These are phyloP conservation scores for Camellia lanceoleosa DNA, from an alignment of 148 eudicot species.

Conservation along the genomic window DNA sequence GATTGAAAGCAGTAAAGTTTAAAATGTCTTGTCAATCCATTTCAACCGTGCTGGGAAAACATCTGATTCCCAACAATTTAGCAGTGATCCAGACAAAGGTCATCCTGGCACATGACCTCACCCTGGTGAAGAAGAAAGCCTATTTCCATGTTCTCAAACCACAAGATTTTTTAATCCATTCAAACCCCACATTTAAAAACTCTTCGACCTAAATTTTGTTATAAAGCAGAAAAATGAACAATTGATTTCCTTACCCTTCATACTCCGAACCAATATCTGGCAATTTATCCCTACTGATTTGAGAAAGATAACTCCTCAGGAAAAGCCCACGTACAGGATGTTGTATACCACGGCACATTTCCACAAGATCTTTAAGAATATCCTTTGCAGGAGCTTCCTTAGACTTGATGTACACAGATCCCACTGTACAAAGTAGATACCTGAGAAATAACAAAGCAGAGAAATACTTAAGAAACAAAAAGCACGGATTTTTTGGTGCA, in stretches of 20 bases:
- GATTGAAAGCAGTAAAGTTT: neutral
- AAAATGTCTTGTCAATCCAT: neutral
- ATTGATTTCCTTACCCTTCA: slow-evolving; percentile 70
- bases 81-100: neutral
- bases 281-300: slow-evolving; percentile 90
- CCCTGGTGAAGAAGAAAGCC: slow-evolving; percentile 2
- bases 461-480: slow-evolving; percentile 42
- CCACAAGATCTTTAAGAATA: slow-evolving; percentile 93
- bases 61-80: neutral
- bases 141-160: neutral
- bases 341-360: slow-evolving; percentile 98
- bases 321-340: slow-evolving; percentile 97
- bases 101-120: slow-evolving; percentile 5
- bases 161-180: neutral
- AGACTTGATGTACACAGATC: slow-evolving; percentile 93
- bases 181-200: neutral
- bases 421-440: slow-evolving; percentile 94
- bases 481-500: neutral
- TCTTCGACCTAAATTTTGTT: slow-evolving; percentile 6
- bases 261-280: slow-evolving; percentile 98
- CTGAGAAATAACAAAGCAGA: slow-evolving; percentile 33
- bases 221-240: neutral
- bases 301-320: slow-evolving; percentile 92
- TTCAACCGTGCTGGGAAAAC: neutral
- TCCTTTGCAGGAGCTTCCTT: slow-evolving; percentile 99